Conservation (phyloP, 225 moss, liverwort and hornwort genomes). For the Sphagnum contortum region DNA sequence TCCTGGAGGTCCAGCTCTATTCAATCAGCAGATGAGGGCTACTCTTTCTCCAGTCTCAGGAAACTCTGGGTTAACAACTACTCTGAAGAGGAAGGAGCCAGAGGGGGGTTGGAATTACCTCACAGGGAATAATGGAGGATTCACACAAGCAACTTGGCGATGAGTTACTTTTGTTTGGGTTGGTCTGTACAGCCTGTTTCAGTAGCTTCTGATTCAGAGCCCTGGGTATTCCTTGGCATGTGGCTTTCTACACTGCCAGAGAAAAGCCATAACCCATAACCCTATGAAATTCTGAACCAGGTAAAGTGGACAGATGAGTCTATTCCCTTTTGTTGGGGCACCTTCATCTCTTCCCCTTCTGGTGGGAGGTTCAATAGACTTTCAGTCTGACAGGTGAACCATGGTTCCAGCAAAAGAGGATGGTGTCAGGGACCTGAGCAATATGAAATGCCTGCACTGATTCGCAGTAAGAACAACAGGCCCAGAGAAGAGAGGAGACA, state of each 20-base stretch:
- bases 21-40: slow-evolving; percentile 48
- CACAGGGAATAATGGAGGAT: slow-evolving; percentile 41
- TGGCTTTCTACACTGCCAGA: slow-evolving; percentile 10
- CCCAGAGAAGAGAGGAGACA: slow-evolving; percentile 20
- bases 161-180: slow-evolving; percentile 29
- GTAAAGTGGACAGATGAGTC: slow-evolving; percentile 7
- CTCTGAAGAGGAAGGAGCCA: slow-evolving; percentile 87
- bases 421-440: slow-evolving; percentile 1
- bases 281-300: slow-evolving; percentile 2
- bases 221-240: slow-evolving; percentile 21
- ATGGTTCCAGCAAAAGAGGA: background rate
- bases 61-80: slow-evolving; percentile 34
- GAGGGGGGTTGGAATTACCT: slow-evolving; percentile 80
- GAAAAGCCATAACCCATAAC: background rate
- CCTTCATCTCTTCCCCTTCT: slow-evolving; percentile 16
- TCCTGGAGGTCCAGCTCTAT: slow-evolving; percentile 25
- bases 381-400: slow-evolving; percentile 13
- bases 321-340: slow-evolving; percentile 4
- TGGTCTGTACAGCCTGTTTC: slow-evolving; percentile 67
- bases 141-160: slow-evolving; percentile 78
- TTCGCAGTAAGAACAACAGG: background rate
- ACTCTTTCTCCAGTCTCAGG: slow-evolving; percentile 18
- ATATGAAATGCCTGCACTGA: slow-evolving; percentile 1
- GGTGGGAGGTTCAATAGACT: slow-evolving; percentile 11
- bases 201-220: slow-evolving; percentile 12